Evolutionary conservation across 106 monocot genomes (phyloP), one percentile per base, ranked within the genome.

Genomic region (Agapanthus africanus): DNA sequence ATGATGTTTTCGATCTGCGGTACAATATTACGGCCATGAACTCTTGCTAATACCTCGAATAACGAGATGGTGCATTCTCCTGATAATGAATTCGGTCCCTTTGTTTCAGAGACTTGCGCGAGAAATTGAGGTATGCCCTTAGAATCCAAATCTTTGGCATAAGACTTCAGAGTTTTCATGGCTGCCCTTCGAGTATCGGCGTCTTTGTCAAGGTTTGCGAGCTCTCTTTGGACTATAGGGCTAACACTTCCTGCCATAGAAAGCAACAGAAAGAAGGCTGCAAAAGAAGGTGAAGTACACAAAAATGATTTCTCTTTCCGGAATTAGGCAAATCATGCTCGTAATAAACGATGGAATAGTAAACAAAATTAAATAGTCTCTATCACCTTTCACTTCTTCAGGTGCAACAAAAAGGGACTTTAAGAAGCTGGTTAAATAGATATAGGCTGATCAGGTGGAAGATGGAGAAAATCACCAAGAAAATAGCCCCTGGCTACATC

Each of bases 1-100:
- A 97, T 91, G 65, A 97, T 97, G 70, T 84, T 97, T 5, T 74
- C 80, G 18, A 97, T 89, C 54, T 97, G 95, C 3, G 95, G 92
- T 25, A 89, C 84, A 41, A 97, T 97, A 52, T 83, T 97, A 26
- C 82, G 84, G 26, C 95, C 95, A 44, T 97, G 91, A 40, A 92
- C 91, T 63, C 91, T 68, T 5, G 95, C 95, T 15, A 97, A 81
- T 23, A 97, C 92, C 50, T 97, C 95, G 38, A 86, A 97, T 23
- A 97, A 84, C 15, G 95, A 97, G 31, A 97, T 97, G 31, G 92
- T 87, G 71, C 81, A 87, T 52, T 97, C 91, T 2, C 89, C 92
- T 4, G 80, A 78, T 47, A 80, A 66, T 6, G 78, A 54, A 2
- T 78, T 82, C 2, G 60, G 74, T 23, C 79, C 88, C 38, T 87